These are phyloP conservation scores for Rhytidiadelphus loreus DNA, from an alignment of 225 moss, liverwort and hornwort genomes.

Conservation along the genomic window DNA sequence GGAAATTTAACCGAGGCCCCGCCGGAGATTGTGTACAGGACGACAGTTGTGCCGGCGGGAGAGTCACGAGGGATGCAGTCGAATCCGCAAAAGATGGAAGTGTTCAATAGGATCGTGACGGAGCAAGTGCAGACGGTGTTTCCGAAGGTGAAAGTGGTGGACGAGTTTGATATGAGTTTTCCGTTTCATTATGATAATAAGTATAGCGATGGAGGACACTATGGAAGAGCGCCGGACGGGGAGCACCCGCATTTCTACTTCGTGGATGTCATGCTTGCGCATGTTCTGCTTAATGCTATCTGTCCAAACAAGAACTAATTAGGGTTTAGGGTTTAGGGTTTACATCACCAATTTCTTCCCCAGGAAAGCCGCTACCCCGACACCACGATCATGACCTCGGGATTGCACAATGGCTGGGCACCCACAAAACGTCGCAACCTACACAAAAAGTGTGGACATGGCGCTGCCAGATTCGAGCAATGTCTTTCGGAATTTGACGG, in stretches of 20 bases:
- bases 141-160: constrained; percentile 30
- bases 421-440: not conserved
- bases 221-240: constrained; percentile 36
- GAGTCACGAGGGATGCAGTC: not conserved
- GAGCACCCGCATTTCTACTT: constrained; percentile 34
- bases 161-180: constrained; percentile 58
- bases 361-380: not conserved
- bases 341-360: not conserved
- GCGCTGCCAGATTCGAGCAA: constrained; percentile 13
- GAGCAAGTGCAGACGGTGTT: constrained; percentile 33
- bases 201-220: constrained; percentile 69
- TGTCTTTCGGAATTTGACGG: not conserved
- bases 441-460: not conserved
- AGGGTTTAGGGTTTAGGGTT: not conserved
- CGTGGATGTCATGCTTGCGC: constrained; percentile 26
- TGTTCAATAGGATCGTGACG: constrained; percentile 37
- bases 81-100: constrained; percentile 35
- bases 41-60: constrained; percentile 31
- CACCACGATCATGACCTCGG: not conserved
- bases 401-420: not conserved
- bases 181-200: constrained; percentile 59
- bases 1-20: not conserved
- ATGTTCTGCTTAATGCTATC: constrained; percentile 14
- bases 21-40: constrained; percentile 13
- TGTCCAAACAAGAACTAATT: not conserved